Percentiles rank a stretch among this genome's conserved stretches.
These are phyloP conservation scores for Fonsecaea monophora DNA, from an alignment of 2,329 filamentous ascomycete genomes.

Conservation along the genomic window DNA sequence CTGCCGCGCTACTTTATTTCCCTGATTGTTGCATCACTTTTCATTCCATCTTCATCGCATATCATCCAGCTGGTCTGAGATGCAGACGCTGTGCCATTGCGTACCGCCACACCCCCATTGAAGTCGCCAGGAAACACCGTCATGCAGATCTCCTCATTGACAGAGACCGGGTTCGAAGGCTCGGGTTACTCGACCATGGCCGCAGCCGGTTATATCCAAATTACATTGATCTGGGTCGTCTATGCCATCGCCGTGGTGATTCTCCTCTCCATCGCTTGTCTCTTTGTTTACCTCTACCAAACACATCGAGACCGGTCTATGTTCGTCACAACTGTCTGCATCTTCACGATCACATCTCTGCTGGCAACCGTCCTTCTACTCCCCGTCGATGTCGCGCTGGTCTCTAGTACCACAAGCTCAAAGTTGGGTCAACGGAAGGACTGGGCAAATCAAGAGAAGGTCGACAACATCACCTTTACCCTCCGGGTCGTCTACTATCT, in stretches of 20 bases:
- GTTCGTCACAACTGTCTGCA: conserved; percentile 81
- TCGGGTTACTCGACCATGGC: conserved; percentile 57
- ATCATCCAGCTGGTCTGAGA: conserved; percentile 17
- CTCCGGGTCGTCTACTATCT: conserved; percentile 91
- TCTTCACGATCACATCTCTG: conserved; percentile 83
- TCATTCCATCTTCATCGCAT: background rate
- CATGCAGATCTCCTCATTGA: conserved; percentile 21
- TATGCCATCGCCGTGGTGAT: conserved; percentile 83
- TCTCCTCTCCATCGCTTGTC: conserved; percentile 75
- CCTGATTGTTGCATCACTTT: background rate
- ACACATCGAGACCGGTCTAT: conserved; percentile 83
- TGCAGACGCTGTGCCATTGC: conserved; percentile 9
- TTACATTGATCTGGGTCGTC: conserved; percentile 90
- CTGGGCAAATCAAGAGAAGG: conserved; percentile 85
- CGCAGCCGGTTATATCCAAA: conserved; percentile 69
- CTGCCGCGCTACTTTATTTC: background rate
- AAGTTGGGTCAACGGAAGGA: conserved; percentile 84
- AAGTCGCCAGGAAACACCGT: background rate
- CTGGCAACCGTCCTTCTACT: conserved; percentile 91
- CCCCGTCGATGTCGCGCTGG: conserved; percentile 92
- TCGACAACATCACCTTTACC: conserved; percentile 78
- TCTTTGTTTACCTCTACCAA: conserved; percentile 93
- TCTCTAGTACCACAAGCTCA: conserved; percentile 82
- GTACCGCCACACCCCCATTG: background rate
- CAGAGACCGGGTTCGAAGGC: conserved; percentile 8